Percentiles rank a stretch among this genome's conserved stretches.
Conservation (phyloP, 352 stramenopile species). For the Phytopythium helicoides region DNA sequence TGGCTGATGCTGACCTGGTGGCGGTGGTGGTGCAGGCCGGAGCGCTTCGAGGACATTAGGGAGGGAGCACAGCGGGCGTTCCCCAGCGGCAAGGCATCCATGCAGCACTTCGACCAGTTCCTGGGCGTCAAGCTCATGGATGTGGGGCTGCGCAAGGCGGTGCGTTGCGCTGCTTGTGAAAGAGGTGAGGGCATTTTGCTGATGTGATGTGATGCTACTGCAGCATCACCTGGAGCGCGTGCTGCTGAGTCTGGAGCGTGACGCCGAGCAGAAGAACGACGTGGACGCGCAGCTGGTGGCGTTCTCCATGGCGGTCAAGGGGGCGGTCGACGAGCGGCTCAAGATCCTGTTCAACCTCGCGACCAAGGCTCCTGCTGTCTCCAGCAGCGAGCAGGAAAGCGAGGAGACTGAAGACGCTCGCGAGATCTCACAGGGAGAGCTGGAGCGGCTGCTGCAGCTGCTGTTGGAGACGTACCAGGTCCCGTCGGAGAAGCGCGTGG, state of each 20-base stretch:
- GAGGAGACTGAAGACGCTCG: constrained; percentile 21
- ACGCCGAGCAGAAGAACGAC: constrained; percentile 53
- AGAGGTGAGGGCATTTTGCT: not conserved
- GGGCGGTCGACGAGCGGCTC: constrained; percentile 63
- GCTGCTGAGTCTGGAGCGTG: constrained; percentile 59
- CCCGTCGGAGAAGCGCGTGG: constrained; percentile 81
- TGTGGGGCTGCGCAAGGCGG: constrained; percentile 60
- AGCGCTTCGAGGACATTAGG: constrained; percentile 49
- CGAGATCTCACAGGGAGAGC: constrained; percentile 52
- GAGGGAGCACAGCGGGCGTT: constrained; percentile 52
- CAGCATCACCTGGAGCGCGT: constrained; percentile 80
- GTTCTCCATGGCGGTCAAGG: constrained; percentile 84
- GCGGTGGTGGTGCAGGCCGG: constrained; percentile 19
- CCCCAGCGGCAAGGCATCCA: constrained; percentile 54
- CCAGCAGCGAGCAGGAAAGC: constrained; percentile 12
- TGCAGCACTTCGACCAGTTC: constrained; percentile 81
- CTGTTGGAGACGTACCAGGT: constrained; percentile 80
- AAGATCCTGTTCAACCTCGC: constrained; percentile 69
- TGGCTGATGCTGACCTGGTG: too few species aligned
- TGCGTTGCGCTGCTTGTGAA: constrained; percentile 12
- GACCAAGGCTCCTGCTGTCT: constrained; percentile 29
- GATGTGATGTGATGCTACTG: not conserved
- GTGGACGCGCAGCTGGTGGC: constrained; percentile 74
- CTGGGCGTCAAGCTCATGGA: constrained; percentile 63
- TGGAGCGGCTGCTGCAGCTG: constrained; percentile 62